Evolutionary conservation across 108 stramenopile species (phyloP), one percentile per base, ranked within the genome.

Genomic region (Skeletonema grethae): DNA sequence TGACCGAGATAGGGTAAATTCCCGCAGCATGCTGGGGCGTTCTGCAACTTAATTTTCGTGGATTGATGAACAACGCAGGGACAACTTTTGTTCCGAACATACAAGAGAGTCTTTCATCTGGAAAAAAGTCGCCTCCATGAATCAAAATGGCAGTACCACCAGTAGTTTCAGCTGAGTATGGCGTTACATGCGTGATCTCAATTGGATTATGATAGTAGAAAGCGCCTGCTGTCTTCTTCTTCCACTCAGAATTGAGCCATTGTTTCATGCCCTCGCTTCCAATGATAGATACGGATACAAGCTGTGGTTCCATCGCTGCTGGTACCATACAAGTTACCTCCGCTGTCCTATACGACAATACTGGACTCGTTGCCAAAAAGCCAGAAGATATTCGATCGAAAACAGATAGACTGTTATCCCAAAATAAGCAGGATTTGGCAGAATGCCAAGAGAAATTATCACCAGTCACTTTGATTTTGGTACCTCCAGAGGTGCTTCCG

Each of bases 81-180:
- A 90, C 90, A 31, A 55, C 61, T 4, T 67, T 38, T 5, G 29
- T 48, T 32, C 90, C 92, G 70, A 93, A 93, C 30, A 70, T 55
- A 59, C 90, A 90, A 63, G 81, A 67, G 30, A 90, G 60, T 31
- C 77, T 82, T n/a, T 69, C 60, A 43, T 30, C 22, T 30, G 64
- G 48, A 16, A 64, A 55, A 63, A 90, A 87, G 5, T 86, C 85
- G 22, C 90, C 88, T 28, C 91, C 91, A 50, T 67, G 69, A 34
- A 92, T 61, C 11, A 34, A 43, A 1, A 92, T 87, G 56, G 79
- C 72, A 58, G 85, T 79, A 43, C 90, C 90, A 46, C 91, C 91
- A 5, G 85, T 61, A 12, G 80, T 50, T 32, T 78, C 71, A 0
- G 88, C 84, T 18, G 79, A 75, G 12, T 53, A 70, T 7, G 91